Evolutionary conservation across 2,329 filamentous ascomycete species (phyloP), one percentile per base, ranked within the genome.

Genomic region (Diaporthe sp.): DNA sequence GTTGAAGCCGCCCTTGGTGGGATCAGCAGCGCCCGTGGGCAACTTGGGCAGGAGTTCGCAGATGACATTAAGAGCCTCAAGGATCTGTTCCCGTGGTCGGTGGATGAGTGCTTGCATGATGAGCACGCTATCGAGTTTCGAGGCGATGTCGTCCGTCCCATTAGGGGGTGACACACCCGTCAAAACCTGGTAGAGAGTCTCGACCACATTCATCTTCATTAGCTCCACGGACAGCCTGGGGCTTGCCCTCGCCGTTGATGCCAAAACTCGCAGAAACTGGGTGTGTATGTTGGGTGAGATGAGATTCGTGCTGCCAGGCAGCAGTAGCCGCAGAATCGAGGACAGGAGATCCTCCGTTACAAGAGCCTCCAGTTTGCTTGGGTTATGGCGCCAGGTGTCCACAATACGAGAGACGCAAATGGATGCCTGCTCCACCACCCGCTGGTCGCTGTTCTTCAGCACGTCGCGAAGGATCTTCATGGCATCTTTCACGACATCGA

Each of bases 61-160:
- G 78, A 99, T 95, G 78, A 99, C 95, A 82, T 98, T 98, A 77
- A 99, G 89, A 1, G 97, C 98, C 86, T 99, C 97, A 79, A 96
- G 97, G 25, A 99, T 94, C 84, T 99, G 97, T 79, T 99, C 97
- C 74, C 96, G 93, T 9, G 97, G 97, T 55, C 96, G 93, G 82
- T 98, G 97, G 71, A 99, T 98, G 77, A 99, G 89, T 51, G 97
- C 95, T 85, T 99, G 97, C 97, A 99, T 99, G 80, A 99, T 97
- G 61, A 99, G 91, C 73, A 98, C 96, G 81, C 95, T 98, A 84
- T 98, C 96, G 78, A 98, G 93, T 85, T 97, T 98, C 51, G 91
- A 93, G 42, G 92, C 94, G 74, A 95, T 91, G 82, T 96, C 93
- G 49, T 95, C 92, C 1, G 90, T 92, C 46, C 93, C 94, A 77